Evolutionary conservation across 352 stramenopile species (phyloP).

Genomic region (Paralagenidium karlingii): DNA sequence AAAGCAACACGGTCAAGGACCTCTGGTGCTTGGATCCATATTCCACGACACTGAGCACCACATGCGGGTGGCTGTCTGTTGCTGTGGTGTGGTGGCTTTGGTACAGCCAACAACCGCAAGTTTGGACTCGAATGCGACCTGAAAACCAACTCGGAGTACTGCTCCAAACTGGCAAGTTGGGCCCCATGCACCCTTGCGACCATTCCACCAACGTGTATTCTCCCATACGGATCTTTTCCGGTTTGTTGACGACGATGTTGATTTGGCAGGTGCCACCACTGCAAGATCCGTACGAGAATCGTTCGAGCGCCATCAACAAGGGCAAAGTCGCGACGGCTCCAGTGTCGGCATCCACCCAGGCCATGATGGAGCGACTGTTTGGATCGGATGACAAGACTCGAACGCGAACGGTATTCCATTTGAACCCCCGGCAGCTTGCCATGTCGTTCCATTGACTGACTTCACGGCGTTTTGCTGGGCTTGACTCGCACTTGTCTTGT

Average conservation of each 20-base stretch:
- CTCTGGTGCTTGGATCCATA: no score
- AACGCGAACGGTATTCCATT: slow-evolving; percentile 10
- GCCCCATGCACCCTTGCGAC: no score
- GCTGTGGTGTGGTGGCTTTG: background rate
- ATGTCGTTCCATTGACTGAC: background rate
- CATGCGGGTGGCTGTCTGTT: background rate
- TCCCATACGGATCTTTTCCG: background rate
- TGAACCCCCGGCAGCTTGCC: background rate
- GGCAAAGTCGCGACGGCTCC: slow-evolving; percentile 25
- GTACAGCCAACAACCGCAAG: slow-evolving; percentile 42
- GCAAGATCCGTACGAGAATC: slow-evolving; percentile 54
- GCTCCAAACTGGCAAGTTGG: slow-evolving; percentile 58
- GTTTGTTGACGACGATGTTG: background rate
- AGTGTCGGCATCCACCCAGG: slow-evolving; percentile 40
- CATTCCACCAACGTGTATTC: background rate
- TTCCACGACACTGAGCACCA: no score
- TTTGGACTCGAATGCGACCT: slow-evolving; percentile 64
- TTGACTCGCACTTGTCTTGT: no score
- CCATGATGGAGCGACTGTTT: slow-evolving; percentile 68
- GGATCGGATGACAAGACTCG: slow-evolving; percentile 53
- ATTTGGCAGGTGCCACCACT: slow-evolving; percentile 13
- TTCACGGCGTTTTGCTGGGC: no score
- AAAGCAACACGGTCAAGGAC: no score
- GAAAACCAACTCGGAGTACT: slow-evolving; percentile 56
- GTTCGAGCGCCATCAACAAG: slow-evolving; percentile 16